Conservation (phyloP, 169 alveolate species). For the Cryptosporidium ubiquitum region DNA sequence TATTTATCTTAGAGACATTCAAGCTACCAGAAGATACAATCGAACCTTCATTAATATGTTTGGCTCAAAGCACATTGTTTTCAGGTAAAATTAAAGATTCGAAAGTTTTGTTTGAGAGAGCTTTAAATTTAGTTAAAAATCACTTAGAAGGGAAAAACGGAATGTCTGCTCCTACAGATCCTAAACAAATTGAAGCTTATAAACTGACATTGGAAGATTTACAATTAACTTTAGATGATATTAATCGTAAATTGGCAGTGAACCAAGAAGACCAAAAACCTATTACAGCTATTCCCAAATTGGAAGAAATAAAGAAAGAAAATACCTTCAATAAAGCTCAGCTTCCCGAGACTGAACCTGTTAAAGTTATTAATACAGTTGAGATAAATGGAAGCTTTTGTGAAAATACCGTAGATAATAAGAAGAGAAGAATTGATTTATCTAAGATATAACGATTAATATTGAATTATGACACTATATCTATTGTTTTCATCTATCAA, state of each 20-base stretch:
- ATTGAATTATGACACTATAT: not conserved
- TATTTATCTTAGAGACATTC: conserved; percentile 49
- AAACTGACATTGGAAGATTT: conserved; percentile 60
- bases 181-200: conserved; percentile 38
- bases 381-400: not conserved
- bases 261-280: conserved; percentile 52
- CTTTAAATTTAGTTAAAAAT: not conserved
- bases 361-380: conserved; percentile 56
- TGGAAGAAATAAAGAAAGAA: conserved; percentile 55
- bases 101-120: conserved; percentile 43
- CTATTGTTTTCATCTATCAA: no score
- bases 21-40: conserved; percentile 26
- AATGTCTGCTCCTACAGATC: conserved; percentile 30
- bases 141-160: conserved; percentile 64
- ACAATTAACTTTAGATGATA: conserved; percentile 67
- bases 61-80: conserved; percentile 71
- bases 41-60: conserved; percentile 62
- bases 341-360: conserved; percentile 45
- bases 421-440: conserved; percentile 67
- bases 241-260: conserved; percentile 40
- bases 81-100: conserved; percentile 54
- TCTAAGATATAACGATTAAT: conserved; percentile 3
- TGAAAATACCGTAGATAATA: conserved; percentile 49
- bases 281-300: conserved; percentile 55
- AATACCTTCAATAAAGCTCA: conserved; percentile 37